Conservation (phyloP, 768 basidiomycete genomes). For the Pisolithus tinctorius region DNA sequence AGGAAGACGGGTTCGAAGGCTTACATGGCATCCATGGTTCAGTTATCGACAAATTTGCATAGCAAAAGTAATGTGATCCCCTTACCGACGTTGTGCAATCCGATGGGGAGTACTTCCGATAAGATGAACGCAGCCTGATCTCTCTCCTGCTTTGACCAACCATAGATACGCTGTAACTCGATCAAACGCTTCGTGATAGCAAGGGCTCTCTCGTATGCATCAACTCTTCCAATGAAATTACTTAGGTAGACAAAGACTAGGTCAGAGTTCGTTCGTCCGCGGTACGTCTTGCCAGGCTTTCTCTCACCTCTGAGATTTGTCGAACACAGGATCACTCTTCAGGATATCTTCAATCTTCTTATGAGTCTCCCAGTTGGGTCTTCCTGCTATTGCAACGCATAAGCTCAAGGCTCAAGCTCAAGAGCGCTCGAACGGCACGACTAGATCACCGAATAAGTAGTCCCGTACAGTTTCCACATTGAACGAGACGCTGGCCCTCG, state of each 20-base stretch:
- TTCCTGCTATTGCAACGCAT: conserved; percentile 35
- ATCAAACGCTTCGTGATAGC: conserved; percentile 48
- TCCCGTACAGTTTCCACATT: conserved; percentile 37
- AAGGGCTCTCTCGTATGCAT: conserved; percentile 50
- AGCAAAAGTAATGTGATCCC: not conserved
- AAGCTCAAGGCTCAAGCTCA: not conserved
- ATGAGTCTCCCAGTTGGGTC: conserved; percentile 43
- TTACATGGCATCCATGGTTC: conserved; percentile 1
- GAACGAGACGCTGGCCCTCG: conserved; percentile 39
- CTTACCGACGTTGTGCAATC: conserved; percentile 32
- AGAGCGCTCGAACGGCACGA: not conserved
- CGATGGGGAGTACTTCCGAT: conserved; percentile 49
- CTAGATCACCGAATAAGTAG: conserved; percentile 44
- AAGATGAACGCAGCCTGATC: conserved; percentile 39
- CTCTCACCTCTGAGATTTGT: conserved; percentile 48
- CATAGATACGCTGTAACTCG: conserved; percentile 49
- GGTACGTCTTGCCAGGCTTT: not conserved
- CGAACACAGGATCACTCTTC: conserved; percentile 49
- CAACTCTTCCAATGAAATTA: conserved; percentile 50
- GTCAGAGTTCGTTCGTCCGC: not conserved
- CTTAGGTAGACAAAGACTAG: conserved; percentile 22
- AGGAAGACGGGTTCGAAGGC: conserved; percentile 65
- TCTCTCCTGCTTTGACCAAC: conserved; percentile 47
- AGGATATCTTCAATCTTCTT: conserved; percentile 39
- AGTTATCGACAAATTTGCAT: conserved; percentile 21